Evolutionary conservation across 495 filamentous ascomycete species (phyloP).

Genomic region (Tuber indicum): DNA sequence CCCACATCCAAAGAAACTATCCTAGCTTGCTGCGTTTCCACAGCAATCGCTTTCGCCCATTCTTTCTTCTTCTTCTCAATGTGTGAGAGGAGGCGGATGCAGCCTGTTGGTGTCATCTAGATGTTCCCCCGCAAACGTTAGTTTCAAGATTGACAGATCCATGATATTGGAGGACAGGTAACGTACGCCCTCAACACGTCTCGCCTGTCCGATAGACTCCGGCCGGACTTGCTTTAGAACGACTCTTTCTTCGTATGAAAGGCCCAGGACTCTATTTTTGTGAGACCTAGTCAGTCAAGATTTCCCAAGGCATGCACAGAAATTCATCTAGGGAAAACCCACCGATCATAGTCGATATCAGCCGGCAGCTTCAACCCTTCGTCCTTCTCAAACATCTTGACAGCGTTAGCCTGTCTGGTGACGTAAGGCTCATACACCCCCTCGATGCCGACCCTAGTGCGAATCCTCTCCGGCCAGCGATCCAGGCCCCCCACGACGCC

Average conservation of each 20-base stretch:
- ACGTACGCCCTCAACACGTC: slow-evolving; percentile 70
- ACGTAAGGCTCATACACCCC: slow-evolving; percentile 80
- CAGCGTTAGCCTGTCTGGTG: slow-evolving; percentile 57
- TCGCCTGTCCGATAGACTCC: slow-evolving; percentile 79
- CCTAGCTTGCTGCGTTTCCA: slow-evolving; percentile 18
- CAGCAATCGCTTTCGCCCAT: slow-evolving; percentile 21
- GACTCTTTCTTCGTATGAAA: slow-evolving; percentile 70
- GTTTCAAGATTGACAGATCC: neutral
- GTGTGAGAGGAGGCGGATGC: slow-evolving; percentile 52
- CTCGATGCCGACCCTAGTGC: slow-evolving; percentile 67
- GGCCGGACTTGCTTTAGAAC: slow-evolving; percentile 65
- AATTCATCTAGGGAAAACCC: neutral
- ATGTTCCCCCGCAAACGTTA: neutral
- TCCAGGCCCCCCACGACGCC: slow-evolving; percentile 50
- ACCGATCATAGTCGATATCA: slow-evolving; percentile 66
- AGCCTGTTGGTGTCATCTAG: slow-evolving; percentile 55
- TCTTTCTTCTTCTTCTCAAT: slow-evolving; percentile 41
- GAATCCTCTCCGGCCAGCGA: slow-evolving; percentile 52
- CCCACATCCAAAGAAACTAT: slow-evolving; percentile 18
- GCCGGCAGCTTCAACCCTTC: slow-evolving; percentile 66
- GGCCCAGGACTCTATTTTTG: slow-evolving; percentile 52
- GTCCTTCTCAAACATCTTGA: slow-evolving; percentile 62
- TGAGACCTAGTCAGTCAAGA: neutral
- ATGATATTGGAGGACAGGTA: neutral
- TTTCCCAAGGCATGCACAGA: neutral